A percentile compares a stretch with the other conserved stretches of the same genome.
Conservation (phyloP, 345 rosid genomes). For the Eucalyptus sp. region DNA sequence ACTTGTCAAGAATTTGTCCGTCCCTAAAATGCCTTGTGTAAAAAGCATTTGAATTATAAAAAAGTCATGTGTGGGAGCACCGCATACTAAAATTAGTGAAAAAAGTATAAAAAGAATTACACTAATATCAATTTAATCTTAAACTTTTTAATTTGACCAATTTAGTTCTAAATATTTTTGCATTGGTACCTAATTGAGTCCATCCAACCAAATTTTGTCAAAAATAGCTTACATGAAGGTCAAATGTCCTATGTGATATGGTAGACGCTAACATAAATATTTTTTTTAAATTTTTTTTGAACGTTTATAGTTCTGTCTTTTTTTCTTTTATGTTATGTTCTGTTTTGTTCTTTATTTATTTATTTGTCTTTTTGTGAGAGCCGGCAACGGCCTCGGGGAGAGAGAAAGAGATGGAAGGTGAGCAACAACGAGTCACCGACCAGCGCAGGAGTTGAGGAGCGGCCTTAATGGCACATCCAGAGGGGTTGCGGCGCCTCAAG, state of each 20-base stretch:
- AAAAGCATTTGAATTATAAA: too few species aligned
- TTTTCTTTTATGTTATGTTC: too few species aligned
- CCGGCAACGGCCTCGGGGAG: not conserved
- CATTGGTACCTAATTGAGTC: not conserved
- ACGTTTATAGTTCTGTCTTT: too few species aligned
- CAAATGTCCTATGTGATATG: accelerated
- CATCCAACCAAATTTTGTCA: accelerated
- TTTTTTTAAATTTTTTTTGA: too few species aligned
- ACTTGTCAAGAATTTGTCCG: not conserved
- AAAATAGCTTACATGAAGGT: not conserved
- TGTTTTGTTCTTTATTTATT: too few species aligned
- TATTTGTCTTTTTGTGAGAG: too few species aligned
- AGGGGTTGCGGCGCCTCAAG: not conserved
- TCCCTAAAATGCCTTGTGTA: not conserved
- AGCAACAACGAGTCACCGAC: not conserved
- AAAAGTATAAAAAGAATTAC: not conserved
- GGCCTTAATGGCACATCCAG: too few species aligned
- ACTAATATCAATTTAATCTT: not conserved
- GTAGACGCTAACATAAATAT: too few species aligned
- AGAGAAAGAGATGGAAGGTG: not conserved
- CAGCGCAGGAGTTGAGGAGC: not conserved
- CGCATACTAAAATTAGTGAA: not conserved
- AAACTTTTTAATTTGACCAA: too few species aligned
- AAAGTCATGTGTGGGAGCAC: not conserved
- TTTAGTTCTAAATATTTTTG: too few species aligned